A percentile compares a stretch with the other conserved stretches of the same genome.
Conservation (phyloP, 192 early-diverging fungal species). For the Backusella parvicylindrica region DNA sequence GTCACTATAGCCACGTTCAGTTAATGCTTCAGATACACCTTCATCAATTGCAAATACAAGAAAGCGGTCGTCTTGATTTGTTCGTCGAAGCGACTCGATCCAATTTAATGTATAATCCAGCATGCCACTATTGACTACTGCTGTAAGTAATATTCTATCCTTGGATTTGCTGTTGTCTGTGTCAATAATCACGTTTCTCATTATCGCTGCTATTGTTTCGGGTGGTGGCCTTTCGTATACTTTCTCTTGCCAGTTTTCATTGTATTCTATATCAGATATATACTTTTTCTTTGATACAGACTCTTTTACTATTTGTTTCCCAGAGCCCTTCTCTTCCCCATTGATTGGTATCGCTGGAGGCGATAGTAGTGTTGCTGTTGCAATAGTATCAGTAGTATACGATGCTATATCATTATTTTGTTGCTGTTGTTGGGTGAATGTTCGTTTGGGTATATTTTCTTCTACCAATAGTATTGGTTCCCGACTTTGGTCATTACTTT, state of each 20-base stretch:
- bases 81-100: slow-evolving; percentile 30
- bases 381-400: neutral
- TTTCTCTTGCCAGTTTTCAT: neutral
- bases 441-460: neutral
- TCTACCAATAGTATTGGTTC: neutral
- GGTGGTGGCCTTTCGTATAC: neutral
- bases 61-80: slow-evolving; percentile 16
- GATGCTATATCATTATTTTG: neutral
- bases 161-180: neutral
- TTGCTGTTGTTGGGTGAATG: neutral
- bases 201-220: neutral
- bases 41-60: slow-evolving; percentile 38
- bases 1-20: slow-evolving; percentile 14
- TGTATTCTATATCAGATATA: neutral
- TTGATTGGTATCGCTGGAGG: neutral
- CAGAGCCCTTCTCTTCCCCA: neutral
- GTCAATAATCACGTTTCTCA: neutral
- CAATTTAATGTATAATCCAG: slow-evolving; percentile 38
- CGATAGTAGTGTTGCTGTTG: neutral
- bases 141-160: slow-evolving; percentile 25
- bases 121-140: slow-evolving; percentile 37
- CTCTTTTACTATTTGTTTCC: neutral
- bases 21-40: slow-evolving; percentile 23
- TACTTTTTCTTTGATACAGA: neutral
- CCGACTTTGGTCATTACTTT: neutral